A percentile compares a stretch with the other conserved stretches of the same genome.
Conservation (phyloP, 192 early-diverging fungal species). For the Diversispora epigaea region DNA sequence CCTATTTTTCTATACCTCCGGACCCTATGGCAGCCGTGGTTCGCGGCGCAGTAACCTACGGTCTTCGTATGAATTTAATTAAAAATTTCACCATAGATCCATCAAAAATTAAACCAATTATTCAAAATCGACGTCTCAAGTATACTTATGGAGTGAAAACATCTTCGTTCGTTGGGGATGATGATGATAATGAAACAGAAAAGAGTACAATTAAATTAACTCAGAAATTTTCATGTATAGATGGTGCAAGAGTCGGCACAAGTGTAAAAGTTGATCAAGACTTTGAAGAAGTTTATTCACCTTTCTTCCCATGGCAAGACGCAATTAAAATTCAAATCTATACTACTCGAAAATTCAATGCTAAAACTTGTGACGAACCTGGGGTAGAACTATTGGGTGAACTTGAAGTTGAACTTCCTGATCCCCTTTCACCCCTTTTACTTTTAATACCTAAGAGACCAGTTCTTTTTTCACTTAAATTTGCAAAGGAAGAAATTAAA, state of each 20-base stretch:
- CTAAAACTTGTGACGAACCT: no score
- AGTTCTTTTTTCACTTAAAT: conserved; percentile 10
- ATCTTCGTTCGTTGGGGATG: not conserved
- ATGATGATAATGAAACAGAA: not conserved
- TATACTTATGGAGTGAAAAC: conserved; percentile 13
- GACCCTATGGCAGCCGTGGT: conserved; percentile 51
- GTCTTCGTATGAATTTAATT: conserved; percentile 1
- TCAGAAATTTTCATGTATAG: no score
- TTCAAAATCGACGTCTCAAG: not conserved
- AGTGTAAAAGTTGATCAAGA: no score
- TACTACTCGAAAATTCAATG: no score
- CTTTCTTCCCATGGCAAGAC: no score
- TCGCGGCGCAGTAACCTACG: conserved; percentile 51
- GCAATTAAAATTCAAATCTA: no score
- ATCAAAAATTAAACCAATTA: not conserved
- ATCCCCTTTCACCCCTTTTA: no score
- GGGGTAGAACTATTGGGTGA: no score
- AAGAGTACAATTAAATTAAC: not conserved
- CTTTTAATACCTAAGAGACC: not conserved
- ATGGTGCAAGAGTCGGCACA: no score
- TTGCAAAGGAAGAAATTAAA: conserved; percentile 22
- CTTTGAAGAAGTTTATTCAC: no score
- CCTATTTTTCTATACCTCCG: conserved; percentile 50
- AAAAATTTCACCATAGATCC: no score
- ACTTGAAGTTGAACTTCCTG: not conserved